These are phyloP conservation scores for Lentinula boryana DNA, from an alignment of 768 basidiomycete genomes.

Conservation along the genomic window DNA sequence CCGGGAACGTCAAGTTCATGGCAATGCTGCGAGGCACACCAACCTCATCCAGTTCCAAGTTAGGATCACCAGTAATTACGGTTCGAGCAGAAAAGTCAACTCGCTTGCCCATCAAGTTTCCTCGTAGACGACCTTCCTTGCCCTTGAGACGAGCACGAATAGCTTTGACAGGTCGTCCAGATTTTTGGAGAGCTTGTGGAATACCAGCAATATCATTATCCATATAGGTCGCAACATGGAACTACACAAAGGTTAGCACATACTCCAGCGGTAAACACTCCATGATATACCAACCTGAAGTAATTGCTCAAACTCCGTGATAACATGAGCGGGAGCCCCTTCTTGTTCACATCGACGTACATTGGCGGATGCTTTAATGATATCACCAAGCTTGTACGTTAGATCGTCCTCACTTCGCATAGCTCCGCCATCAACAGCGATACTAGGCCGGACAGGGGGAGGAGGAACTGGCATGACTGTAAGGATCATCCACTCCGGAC, in stretches of 20 bases:
- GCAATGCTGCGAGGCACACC: conserved; percentile 94
- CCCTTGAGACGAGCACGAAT: conserved; percentile 98
- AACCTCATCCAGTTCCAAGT: conserved; percentile 92
- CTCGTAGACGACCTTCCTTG: conserved; percentile 95
- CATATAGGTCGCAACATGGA: conserved; percentile 99
- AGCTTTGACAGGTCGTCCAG: conserved; percentile 95
- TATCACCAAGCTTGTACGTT: conserved; percentile 96
- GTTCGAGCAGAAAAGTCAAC: conserved; percentile 99
- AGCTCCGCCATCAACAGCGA: conserved; percentile 93
- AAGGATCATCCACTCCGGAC: conserved; percentile 99
- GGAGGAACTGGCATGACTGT: conserved; percentile 98
- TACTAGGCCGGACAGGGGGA: conserved; percentile 96
- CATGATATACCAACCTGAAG: conserved; percentile 63
- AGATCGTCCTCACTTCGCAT: conserved; percentile 98
- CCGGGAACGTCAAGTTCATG: conserved; percentile 97
- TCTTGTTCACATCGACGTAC: conserved; percentile 92
- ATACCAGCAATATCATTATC: conserved; percentile 99
- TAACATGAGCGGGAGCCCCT: conserved; percentile 93
- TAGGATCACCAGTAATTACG: conserved; percentile 98
- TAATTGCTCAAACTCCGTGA: conserved; percentile 93
- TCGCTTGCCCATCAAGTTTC: conserved; percentile 99
- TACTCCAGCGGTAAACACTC: neutral
- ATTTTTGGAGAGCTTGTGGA: conserved; percentile 95
- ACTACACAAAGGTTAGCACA: conserved; percentile 42
- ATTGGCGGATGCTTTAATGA: conserved; percentile 92